Conservation (phyloP, 208 protist genomes). For the Crithidia sp. region DNA sequence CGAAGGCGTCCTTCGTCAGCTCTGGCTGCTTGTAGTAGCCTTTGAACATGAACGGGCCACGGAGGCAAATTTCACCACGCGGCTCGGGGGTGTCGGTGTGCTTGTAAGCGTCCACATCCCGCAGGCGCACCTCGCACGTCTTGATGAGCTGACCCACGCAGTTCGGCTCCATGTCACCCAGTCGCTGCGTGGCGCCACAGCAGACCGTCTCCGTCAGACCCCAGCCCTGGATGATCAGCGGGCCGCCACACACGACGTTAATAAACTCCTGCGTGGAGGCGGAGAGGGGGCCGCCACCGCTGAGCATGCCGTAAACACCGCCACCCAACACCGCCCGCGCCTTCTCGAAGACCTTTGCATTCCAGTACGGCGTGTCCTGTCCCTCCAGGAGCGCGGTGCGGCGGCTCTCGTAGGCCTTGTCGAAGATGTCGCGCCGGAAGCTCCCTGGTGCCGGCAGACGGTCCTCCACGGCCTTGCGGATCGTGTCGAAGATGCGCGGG, state of each 20-base stretch:
- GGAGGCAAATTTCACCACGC: conserved; percentile 83
- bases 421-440: conserved; percentile 74
- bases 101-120: conserved; percentile 83
- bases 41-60: conserved; percentile 83
- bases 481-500: conserved; percentile 87
- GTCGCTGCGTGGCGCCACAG: conserved; percentile 55
- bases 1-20: conserved; percentile 82
- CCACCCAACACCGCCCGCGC: conserved; percentile 69
- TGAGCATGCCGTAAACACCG: conserved; percentile 54
- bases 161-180: conserved; percentile 51
- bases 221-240: conserved; percentile 77
- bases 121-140: conserved; percentile 86
- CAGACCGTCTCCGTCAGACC: conserved; percentile 89
- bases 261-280: conserved; percentile 83
- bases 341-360: conserved; percentile 73
- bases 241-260: conserved; percentile 70
- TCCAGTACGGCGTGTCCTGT: conserved; percentile 84
- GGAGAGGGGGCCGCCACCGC: conserved; percentile 78
- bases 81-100: conserved; percentile 73
- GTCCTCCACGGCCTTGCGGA: conserved; percentile 74
- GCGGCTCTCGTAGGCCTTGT: conserved; percentile 64
- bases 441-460: conserved; percentile 62
- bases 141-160: conserved; percentile 71
- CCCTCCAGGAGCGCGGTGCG: conserved; percentile 63
- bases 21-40: conserved; percentile 93